phyloP scores from a whole-genome alignment of 805 yeast species.

The Candida anglica region DNA sequence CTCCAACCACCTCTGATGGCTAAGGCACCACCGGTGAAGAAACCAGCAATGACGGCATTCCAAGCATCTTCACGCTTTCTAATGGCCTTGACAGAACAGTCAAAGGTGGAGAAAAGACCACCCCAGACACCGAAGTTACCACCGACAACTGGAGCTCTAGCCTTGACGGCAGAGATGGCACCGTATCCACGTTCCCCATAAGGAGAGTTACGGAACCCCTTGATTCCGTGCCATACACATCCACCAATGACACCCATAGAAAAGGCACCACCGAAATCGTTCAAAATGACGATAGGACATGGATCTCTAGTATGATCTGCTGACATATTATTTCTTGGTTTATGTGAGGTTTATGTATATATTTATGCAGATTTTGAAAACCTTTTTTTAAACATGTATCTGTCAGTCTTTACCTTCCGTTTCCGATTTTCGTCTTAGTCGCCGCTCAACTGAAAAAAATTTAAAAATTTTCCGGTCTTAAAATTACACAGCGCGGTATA shows the following conservation, averaged over 20 bases:
- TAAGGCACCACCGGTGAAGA: constrained; percentile 95
- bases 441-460: not conserved
- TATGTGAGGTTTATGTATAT: too few species aligned
- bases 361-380: not conserved
- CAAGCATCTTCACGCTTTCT: constrained; percentile 98
- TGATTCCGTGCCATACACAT: constrained; percentile 97
- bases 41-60: constrained; percentile 97
- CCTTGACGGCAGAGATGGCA: constrained; percentile 83
- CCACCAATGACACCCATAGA: constrained; percentile 99
- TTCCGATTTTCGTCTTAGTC: not conserved
- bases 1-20: constrained; percentile 99
- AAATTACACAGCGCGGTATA: constrained; percentile 6
- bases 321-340: constrained; percentile 47
- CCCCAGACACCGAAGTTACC: constrained; percentile 99
- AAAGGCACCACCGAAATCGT: constrained; percentile 98
- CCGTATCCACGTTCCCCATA: constrained; percentile 93
- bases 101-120: constrained; percentile 92
- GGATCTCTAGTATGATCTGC: constrained; percentile 99
- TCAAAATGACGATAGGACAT: constrained; percentile 93
- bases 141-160: constrained; percentile 97
- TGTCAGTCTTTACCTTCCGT: not conserved
- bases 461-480: constrained; percentile 6
- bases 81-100: constrained; percentile 91
- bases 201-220: constrained; percentile 98
- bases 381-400: not conserved